Evolutionary conservation across 257 asterid genomes (phyloP).

Genomic region (Solanum ossicruentum): DNA sequence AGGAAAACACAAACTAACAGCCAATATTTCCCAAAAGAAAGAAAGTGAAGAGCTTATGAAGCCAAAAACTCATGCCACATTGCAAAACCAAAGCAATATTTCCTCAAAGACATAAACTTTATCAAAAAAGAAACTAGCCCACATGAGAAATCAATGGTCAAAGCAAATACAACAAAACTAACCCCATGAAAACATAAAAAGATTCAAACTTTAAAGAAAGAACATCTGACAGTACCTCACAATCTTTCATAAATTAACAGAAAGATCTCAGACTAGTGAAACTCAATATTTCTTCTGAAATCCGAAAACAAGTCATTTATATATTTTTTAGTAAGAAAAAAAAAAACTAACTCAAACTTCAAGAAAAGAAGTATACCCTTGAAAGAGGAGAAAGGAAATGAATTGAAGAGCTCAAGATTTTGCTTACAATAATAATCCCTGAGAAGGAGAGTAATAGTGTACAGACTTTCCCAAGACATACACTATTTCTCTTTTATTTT

Average conservation of each 20-base stretch:
- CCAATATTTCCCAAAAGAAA: not conserved
- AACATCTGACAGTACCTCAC: not conserved
- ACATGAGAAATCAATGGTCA: not conserved
- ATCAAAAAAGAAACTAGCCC: not conserved
- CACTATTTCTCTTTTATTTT: not conserved
- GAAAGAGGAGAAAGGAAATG: not conserved
- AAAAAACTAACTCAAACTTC: not conserved
- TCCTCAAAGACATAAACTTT: not conserved
- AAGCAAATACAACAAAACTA: not conserved
- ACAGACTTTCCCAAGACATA: constrained; percentile 4
- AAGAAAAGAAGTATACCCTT: not conserved
- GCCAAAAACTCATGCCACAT: constrained; percentile 2
- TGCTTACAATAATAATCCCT: not conserved
- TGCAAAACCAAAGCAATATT: not conserved
- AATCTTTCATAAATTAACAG: not conserved
- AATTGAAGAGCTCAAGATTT: not conserved
- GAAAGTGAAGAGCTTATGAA: not conserved
- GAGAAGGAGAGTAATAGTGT: not conserved
- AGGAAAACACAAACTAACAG: not conserved
- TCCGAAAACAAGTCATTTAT: not conserved
- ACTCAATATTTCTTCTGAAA: not conserved
- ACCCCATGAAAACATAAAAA: not conserved
- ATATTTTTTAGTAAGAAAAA: not conserved
- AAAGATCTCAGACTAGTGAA: not conserved
- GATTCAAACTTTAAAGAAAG: not conserved